These are phyloP conservation scores for Phytophthora citrophthora DNA, from an alignment of 352 stramenopile species.

Conservation along the genomic window DNA sequence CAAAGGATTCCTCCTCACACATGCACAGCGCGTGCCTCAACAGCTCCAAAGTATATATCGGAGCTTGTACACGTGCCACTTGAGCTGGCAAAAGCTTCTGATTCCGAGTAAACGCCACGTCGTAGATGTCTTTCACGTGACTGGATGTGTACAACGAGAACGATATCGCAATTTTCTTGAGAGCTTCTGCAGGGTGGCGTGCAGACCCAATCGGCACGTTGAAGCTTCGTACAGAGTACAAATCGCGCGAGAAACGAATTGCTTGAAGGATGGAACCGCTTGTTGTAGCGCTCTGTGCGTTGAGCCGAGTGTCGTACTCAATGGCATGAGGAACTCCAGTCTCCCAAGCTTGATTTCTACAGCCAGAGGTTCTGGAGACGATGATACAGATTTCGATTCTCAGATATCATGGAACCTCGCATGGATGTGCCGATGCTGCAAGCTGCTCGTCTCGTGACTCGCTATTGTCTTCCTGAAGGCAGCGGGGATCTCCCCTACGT, in stretches of 20 bases:
- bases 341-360: too few relatives aligned
- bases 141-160: constrained; percentile 66
- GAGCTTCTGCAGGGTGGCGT: constrained; percentile 13
- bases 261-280: constrained; percentile 57
- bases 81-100: constrained; percentile 32
- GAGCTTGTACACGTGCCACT: constrained; percentile 55
- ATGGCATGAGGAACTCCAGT: too few relatives aligned
- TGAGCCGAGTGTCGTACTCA: too few relatives aligned
- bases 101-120: constrained; percentile 5
- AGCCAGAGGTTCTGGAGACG: too few relatives aligned
- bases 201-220: too few relatives aligned
- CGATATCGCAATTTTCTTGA: constrained; percentile 64
- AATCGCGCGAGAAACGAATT: constrained; percentile 58
- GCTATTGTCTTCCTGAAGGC: constrained; percentile 12
- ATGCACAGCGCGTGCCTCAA: constrained; percentile 70
- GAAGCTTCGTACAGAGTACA: constrained; percentile 46
- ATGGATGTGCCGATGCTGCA: constrained; percentile 7
- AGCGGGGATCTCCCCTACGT: constrained; percentile 20
- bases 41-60: constrained; percentile 62
- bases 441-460: constrained; percentile 5
- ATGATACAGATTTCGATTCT: too few relatives aligned
- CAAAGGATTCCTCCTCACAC: constrained; percentile 57
- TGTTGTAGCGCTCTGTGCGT: constrained; percentile 29
- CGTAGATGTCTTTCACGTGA: constrained; percentile 66
- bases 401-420: too few relatives aligned